Evolutionary conservation across 495 filamentous ascomycete species (phyloP), one percentile per base, ranked within the genome.

Genomic region (Penicillium lividum): DNA sequence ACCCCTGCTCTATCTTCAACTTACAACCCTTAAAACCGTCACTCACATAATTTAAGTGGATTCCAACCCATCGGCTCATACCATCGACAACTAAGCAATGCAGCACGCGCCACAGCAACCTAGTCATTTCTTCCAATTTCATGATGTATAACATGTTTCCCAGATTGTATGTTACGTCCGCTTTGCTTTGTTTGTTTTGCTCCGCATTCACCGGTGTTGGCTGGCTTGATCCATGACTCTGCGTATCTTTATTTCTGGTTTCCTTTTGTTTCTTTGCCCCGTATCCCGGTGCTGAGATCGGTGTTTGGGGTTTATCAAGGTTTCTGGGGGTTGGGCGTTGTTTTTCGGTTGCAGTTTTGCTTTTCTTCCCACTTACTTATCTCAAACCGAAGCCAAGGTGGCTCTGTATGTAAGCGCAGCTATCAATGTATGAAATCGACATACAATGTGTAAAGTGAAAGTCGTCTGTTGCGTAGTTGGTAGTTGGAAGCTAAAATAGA

Each of bases 31-130:
- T 42, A 49, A 64, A 68, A 46, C 18, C 52, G 16, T 56, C 46
- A 58, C 73, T 76, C 67, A 75, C 43, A 22, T 4, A 64, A 13
- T 36, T 38, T 48, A 54, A 89, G 86, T 67, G 87, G 87, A 2
- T 90, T 90, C 71, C 85, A 87, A 71, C 82, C 82, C 51, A 90
- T 90, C 55, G 84, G 86, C 16, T 82, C 83, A 2, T 90, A 83
- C 65, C 87, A 90, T 68, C 77, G 77, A 42, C 79, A 80, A 56
- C 56, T 77, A 38, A 80, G 69, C 65, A 80, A 77, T 53, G 68
- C 75, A 31, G 76, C 76, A n/a, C 68, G 73, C 15, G 70, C 73
- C 10, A 65, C 67, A 13, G 67, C 67, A 34, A 69, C 67, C 28
- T 69, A 52, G 49, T 15, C 34, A 16, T n/a, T 8, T n/a, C 43